Conservation (phyloP, 495 filamentous ascomycete species). For the Neurospora sublineolata region DNA sequence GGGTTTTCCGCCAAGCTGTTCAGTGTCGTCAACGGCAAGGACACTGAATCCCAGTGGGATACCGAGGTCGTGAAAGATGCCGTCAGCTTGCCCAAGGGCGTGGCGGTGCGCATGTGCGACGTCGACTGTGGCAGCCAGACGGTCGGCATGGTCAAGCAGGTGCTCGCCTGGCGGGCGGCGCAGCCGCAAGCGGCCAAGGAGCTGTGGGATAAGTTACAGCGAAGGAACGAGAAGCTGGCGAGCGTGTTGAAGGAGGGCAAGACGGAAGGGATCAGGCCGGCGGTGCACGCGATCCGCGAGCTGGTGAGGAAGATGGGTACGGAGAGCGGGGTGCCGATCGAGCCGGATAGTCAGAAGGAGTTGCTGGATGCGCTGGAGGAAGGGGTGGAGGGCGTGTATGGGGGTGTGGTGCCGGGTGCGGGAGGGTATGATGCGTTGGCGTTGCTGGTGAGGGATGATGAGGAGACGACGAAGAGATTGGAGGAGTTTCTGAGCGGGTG, state of each 20-base stretch:
- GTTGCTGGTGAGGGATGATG: constrained; percentile 64
- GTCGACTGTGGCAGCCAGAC: constrained; percentile 92
- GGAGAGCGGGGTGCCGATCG: constrained; percentile 71
- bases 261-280: constrained; percentile 24
- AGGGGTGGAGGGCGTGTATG: constrained; percentile 65
- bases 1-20: constrained; percentile 58
- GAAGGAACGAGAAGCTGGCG: constrained; percentile 60
- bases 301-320: constrained; percentile 65
- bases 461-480: constrained; percentile 50
- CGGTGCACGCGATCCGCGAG: constrained; percentile 31
- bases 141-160: constrained; percentile 86
- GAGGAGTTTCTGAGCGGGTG: constrained; percentile 52
- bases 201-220: constrained; percentile 65
- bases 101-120: constrained; percentile 84
- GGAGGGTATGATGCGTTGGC: constrained; percentile 90
- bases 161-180: constrained; percentile 68
- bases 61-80: constrained; percentile 55
- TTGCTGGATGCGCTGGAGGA: constrained; percentile 63
- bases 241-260: constrained; percentile 40
- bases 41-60: constrained; percentile 49
- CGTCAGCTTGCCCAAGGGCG: constrained; percentile 56
- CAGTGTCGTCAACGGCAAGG: constrained; percentile 47
- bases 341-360: constrained; percentile 74
- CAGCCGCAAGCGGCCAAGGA: constrained; percentile 53
- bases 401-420: constrained; percentile 87